Evolutionary conservation across 2,329 filamentous ascomycete genomes (phyloP).

Genomic region (Paraphaeosphaeria sporulosa): DNA sequence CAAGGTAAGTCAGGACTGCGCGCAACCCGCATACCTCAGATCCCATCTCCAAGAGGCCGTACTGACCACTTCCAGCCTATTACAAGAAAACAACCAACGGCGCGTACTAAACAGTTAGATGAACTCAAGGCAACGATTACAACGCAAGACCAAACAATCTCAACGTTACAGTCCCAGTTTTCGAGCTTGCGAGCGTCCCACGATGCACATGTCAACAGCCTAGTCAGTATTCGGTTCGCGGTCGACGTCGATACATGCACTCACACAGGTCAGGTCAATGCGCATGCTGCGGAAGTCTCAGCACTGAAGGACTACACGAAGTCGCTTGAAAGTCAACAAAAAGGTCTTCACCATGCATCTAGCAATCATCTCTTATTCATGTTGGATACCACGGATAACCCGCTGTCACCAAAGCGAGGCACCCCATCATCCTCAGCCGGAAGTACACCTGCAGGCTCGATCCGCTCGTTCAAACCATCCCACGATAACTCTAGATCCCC

Average conservation of each 20-base stretch:
- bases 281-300: conserved; percentile 51
- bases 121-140: conserved; percentile 40
- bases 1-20: conserved; percentile 37
- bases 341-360: conserved; percentile 40
- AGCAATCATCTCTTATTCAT: conserved; percentile 38
- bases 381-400: conserved; percentile 31
- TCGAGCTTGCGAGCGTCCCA: conserved; percentile 46
- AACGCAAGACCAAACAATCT: conserved; percentile 42
- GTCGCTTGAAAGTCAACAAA: conserved; percentile 47
- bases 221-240: conserved; percentile 25
- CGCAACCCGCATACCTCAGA: neutral
- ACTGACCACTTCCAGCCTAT: conserved; percentile 23
- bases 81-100: conserved; percentile 22
- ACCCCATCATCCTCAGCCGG: conserved; percentile 25
- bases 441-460: conserved; percentile 30
- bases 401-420: conserved; percentile 33
- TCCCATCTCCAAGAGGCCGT: conserved; percentile 13
- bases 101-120: conserved; percentile 31
- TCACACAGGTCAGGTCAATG: conserved; percentile 24
- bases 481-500: conserved; percentile 36
- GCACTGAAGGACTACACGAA: conserved; percentile 48
- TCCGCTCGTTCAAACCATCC: conserved; percentile 29
- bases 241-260: neutral
- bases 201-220: conserved; percentile 48
- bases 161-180: conserved; percentile 46